These are phyloP conservation scores for Trametes cubensis DNA, from an alignment of 768 basidiomycete genomes.

Conservation along the genomic window DNA sequence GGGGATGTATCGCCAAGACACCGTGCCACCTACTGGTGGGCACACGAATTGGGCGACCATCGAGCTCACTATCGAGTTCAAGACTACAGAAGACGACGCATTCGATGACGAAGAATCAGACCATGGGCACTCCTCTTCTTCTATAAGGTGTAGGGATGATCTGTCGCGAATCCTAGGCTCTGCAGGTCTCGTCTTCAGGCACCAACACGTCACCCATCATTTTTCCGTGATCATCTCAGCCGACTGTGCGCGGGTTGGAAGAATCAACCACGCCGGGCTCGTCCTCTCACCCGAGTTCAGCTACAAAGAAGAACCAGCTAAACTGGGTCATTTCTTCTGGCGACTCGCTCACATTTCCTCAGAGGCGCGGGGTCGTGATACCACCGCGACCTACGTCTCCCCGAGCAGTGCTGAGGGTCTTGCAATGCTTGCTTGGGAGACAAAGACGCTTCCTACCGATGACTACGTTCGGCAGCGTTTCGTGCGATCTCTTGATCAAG, in stretches of 20 bases:
- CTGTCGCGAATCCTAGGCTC: neutral
- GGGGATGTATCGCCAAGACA: neutral
- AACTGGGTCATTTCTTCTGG: neutral
- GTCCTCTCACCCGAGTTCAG: neutral
- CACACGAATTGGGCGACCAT: neutral
- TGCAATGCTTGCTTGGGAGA: neutral
- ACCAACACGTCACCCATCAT: slow-evolving; percentile 6
- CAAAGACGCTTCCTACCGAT: neutral
- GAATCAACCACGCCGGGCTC: neutral
- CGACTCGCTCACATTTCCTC: neutral
- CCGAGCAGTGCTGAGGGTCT: neutral
- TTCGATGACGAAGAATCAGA: neutral
- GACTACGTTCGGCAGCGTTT: neutral
- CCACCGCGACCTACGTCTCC: neutral
- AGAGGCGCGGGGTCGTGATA: slow-evolving; percentile 2
- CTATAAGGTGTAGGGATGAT: neutral
- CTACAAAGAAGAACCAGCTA: neutral
- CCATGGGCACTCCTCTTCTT: neutral
- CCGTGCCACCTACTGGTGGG: neutral
- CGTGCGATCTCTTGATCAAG: neutral
- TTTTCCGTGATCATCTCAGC: slow-evolving; percentile 6
- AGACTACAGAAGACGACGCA: neutral
- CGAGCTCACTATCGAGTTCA: slow-evolving; percentile 1
- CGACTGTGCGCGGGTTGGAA: neutral
- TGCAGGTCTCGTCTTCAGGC: neutral